A percentile compares a stretch with the other conserved stretches of the same genome.
Evolutionary conservation across 345 rosid species (phyloP).

Genomic region (Microcos paniculata): DNA sequence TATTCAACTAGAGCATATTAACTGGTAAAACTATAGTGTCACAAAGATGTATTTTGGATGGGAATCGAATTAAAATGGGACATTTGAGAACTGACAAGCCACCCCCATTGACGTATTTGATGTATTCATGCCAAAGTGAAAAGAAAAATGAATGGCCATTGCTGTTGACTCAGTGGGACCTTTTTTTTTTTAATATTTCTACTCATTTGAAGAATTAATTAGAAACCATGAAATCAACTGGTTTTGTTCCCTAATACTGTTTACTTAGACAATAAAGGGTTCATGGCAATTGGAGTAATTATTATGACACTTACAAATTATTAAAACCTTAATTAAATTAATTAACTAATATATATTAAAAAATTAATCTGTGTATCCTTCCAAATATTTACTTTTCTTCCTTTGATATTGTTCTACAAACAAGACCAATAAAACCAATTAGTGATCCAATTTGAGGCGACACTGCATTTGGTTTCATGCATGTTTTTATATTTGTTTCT

Average conservation of each 20-base stretch:
- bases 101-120: slow-evolving; percentile 13
- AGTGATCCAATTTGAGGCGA: background rate
- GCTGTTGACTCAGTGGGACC: background rate
- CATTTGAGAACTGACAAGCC: slow-evolving; percentile 21
- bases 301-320: background rate
- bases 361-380: background rate
- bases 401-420: background rate
- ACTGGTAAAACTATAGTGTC: too few species aligned
- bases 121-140: slow-evolving; percentile 4
- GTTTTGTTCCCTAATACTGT: background rate
- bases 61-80: background rate
- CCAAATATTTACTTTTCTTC: background rate
- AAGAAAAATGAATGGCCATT: background rate
- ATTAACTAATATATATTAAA: too few species aligned
- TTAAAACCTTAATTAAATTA: background rate
- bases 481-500: too few species aligned
- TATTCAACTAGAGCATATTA: too few species aligned
- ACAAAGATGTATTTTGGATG: too few species aligned
- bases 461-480: too few species aligned
- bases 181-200: background rate
- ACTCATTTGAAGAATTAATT: background rate
- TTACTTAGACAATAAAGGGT: background rate
- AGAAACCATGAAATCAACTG: background rate
- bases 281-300: background rate
- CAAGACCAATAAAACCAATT: background rate